A percentile compares a stretch with the other conserved stretches of the same genome.
phyloP scores from a whole-genome alignment of 805 yeast species.

The Candida odintsovae region DNA sequence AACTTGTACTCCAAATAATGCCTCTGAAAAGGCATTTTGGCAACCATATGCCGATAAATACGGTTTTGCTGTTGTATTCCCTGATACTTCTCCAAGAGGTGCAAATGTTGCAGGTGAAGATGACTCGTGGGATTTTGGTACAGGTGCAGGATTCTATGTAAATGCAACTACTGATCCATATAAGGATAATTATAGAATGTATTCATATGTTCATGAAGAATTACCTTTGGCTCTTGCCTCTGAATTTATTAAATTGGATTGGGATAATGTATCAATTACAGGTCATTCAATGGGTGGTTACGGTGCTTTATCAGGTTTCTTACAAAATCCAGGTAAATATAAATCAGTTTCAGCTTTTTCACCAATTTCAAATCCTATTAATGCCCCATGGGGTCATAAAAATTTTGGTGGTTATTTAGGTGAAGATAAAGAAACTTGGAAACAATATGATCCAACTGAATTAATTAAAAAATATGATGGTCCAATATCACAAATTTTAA shows the following conservation, averaged over 20 bases:
- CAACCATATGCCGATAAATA: slow-evolving; percentile 73
- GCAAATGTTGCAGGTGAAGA: slow-evolving; percentile 71
- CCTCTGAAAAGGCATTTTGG: slow-evolving; percentile 87
- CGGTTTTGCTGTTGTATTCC: slow-evolving; percentile 86
- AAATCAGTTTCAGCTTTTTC: slow-evolving; percentile 84
- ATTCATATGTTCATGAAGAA: slow-evolving; percentile 73
- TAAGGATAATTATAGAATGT: slow-evolving; percentile 76
- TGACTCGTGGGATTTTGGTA: slow-evolving; percentile 85
- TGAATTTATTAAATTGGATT: slow-evolving; percentile 45
- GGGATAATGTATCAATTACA: slow-evolving; percentile 63
- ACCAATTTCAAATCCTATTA: slow-evolving; percentile 78
- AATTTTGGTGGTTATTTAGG: slow-evolving; percentile 79
- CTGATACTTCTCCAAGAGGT: slow-evolving; percentile 96
- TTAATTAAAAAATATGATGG: slow-evolving; percentile 54
- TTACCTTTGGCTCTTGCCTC: slow-evolving; percentile 41
- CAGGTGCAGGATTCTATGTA: slow-evolving; percentile 93
- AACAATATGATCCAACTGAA: slow-evolving; percentile 76
- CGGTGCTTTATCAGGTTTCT: slow-evolving; percentile 73
- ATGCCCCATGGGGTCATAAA: slow-evolving; percentile 84
- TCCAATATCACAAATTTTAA: slow-evolving; percentile 56
- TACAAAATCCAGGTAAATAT: slow-evolving; percentile 67
- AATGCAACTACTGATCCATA: slow-evolving; percentile 76
- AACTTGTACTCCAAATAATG: slow-evolving; percentile 91
- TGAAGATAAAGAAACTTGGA: slow-evolving; percentile 46
- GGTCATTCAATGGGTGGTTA: slow-evolving; percentile 99